phyloP scores from a whole-genome alignment of 2,329 filamentous ascomycete species.

The Trichoderma pleuroti region DNA sequence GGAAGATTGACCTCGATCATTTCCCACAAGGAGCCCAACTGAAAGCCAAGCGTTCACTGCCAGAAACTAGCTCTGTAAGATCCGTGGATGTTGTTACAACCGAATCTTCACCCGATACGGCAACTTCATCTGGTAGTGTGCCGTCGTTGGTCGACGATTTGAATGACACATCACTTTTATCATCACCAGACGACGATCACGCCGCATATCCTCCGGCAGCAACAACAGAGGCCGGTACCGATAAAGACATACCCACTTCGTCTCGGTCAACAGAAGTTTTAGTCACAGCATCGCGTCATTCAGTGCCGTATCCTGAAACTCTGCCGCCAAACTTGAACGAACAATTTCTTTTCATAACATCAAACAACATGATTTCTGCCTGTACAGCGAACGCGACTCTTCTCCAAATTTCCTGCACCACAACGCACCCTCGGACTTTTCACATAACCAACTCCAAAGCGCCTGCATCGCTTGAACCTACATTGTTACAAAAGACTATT shows the following conservation, averaged over 20 bases:
- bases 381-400: not conserved
- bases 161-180: not conserved
- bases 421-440: not conserved
- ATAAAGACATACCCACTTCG: not conserved
- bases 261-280: not conserved
- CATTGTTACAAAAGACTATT: not conserved
- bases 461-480: not conserved
- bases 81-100: not conserved
- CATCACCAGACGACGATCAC: not conserved
- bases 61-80: not conserved
- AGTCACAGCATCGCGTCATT: not conserved
- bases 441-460: not conserved
- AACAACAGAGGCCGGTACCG: not conserved
- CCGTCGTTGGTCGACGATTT: not conserved
- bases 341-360: not conserved
- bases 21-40: not conserved
- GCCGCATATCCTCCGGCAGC: not conserved
- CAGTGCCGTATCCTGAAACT: not conserved
- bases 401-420: not conserved
- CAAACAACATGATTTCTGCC: not conserved
- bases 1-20: not conserved
- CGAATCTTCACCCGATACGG: not conserved
- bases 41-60: not conserved
- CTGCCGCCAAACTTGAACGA: not conserved
- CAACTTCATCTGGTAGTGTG: not conserved